Conservation (phyloP, 192 early-diverging fungal genomes). For the Diversispora epigaea region DNA sequence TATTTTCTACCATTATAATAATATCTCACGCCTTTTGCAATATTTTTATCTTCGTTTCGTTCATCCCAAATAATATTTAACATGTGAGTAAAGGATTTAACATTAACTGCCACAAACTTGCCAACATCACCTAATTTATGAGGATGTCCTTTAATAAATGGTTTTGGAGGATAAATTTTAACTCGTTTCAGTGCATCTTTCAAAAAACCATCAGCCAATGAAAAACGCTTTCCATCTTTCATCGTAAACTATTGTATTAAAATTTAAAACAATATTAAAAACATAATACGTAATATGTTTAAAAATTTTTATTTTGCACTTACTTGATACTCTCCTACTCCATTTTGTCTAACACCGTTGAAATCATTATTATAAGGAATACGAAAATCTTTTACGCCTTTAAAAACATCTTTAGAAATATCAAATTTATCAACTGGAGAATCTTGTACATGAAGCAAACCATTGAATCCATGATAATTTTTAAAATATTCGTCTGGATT, state of each 20-base stretch:
- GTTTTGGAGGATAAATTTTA: not conserved
- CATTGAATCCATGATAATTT: not conserved
- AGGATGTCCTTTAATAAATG: not conserved
- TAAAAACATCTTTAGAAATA: constrained; percentile 5
- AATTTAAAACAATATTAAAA: not conserved
- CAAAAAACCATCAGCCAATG: not conserved
- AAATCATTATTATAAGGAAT: not conserved
- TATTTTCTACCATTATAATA: not conserved
- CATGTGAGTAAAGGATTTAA: not conserved
- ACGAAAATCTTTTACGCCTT: not conserved
- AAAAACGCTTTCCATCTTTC: not conserved
- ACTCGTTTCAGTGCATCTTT: not conserved
- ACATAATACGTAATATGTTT: not conserved
- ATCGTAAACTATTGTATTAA: constrained; percentile 8
- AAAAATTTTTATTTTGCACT: not conserved
- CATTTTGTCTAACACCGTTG: not conserved
- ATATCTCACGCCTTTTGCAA: constrained; percentile 2
- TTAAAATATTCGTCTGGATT: not conserved
- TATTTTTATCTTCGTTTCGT: not conserved
- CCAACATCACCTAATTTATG: not conserved
- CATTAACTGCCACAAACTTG: not conserved
- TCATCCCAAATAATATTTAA: not conserved
- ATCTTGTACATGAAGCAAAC: constrained; percentile 4
- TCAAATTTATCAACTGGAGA: constrained; percentile 3
- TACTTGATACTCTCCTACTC: not conserved